Evolutionary conservation across 2,329 filamentous ascomycete genomes (phyloP).

Genomic region (Colletotrichum ledebouriae): DNA sequence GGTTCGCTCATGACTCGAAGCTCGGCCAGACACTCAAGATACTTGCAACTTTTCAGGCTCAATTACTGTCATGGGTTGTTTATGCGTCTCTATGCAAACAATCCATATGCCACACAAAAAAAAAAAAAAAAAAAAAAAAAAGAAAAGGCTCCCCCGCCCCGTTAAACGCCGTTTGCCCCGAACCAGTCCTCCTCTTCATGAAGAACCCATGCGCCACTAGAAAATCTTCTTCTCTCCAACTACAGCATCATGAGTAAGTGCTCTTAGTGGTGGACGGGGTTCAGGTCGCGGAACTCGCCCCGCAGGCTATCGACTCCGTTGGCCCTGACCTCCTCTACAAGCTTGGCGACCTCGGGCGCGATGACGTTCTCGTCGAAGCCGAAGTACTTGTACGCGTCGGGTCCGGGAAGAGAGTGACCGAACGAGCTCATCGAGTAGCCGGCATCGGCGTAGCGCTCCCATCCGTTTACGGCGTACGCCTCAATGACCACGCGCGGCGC

Average conservation of each 20-base stretch:
- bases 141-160: neutral
- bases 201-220: neutral
- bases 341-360: conserved; percentile 51
- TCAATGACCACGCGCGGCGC: conserved; percentile 70
- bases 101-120: too few species aligned
- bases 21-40: neutral
- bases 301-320: conserved; percentile 45
- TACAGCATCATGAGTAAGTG: neutral
- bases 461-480: conserved; percentile 69
- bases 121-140: neutral
- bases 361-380: conserved; percentile 62
- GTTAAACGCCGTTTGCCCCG: conserved; percentile 27
- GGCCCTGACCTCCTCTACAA: conserved; percentile 45
- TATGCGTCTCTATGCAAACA: conserved; percentile 31
- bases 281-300: conserved; percentile 47
- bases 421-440: conserved; percentile 66
- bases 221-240: neutral
- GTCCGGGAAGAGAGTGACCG: conserved; percentile 68
- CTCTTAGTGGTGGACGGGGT: conserved; percentile 39
- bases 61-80: conserved; percentile 31
- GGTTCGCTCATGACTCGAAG: conserved; percentile 28
- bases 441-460: conserved; percentile 72
- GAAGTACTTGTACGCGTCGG: conserved; percentile 66
- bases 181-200: conserved; percentile 8
- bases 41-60: conserved; percentile 12